Evolutionary conservation across 2,329 filamentous ascomycete genomes (phyloP).

Genomic region (Fusarium sp.): DNA sequence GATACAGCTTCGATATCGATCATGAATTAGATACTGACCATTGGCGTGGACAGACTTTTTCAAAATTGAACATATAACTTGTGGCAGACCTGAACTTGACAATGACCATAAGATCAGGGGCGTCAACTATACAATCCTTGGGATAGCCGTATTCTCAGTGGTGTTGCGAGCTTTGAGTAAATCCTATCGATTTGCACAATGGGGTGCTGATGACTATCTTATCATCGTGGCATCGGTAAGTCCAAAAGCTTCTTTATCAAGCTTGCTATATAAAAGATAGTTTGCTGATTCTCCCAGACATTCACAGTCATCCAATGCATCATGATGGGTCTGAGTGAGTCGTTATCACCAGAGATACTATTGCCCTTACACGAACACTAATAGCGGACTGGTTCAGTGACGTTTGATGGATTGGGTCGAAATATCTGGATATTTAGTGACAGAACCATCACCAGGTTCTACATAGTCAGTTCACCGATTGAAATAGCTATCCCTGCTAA

Average conservation of each 20-base stretch:
- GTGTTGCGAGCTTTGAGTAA: background rate
- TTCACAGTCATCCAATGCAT: background rate
- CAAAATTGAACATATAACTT: background rate
- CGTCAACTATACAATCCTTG: background rate
- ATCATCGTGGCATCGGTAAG: background rate
- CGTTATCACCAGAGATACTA: rapidly evolving
- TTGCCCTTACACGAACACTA: rapidly evolving
- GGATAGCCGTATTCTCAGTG: background rate
- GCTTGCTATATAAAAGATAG: rapidly evolving
- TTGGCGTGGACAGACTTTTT: background rate
- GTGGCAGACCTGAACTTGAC: background rate
- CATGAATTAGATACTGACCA: background rate
- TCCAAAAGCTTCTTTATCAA: rapidly evolving
- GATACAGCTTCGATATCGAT: no score
- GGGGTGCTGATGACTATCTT: conserved; percentile 6
- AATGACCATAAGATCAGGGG: background rate
- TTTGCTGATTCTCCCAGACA: rapidly evolving
- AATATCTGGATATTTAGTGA: background rate
- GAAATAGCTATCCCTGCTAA: rapidly evolving
- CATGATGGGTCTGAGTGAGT: background rate
- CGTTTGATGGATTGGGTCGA: background rate
- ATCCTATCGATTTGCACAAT: background rate
- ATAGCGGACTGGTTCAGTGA: background rate
- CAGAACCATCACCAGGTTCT: background rate
- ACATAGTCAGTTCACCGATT: background rate